Conservation (phyloP, 202 grass and related monocot species). For the Saccharum hybrid region DNA sequence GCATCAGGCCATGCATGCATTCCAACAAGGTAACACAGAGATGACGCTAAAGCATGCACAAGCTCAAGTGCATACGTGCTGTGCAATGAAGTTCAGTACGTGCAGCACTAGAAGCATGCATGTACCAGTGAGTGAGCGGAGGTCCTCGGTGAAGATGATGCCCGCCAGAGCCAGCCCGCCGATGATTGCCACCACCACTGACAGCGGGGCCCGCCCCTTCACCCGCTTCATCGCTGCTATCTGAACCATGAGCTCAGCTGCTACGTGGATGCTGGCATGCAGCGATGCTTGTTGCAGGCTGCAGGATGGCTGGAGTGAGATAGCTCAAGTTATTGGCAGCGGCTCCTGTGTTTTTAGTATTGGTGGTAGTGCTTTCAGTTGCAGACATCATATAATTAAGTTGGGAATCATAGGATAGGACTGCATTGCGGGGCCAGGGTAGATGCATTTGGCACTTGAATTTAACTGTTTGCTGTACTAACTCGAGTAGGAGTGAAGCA, state of each 20-base stretch:
- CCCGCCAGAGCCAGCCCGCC: constrained; percentile 59
- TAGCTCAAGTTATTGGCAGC: not conserved
- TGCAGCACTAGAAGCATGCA: not conserved
- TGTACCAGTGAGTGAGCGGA: constrained; percentile 62
- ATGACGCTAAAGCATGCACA: not conserved
- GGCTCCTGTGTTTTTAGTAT: not conserved
- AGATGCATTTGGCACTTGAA: constrained; percentile 14
- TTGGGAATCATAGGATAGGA: not conserved
- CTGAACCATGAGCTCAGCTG: constrained; percentile 25
- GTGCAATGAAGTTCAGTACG: not conserved
- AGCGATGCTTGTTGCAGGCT: not conserved
- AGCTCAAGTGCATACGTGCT: not conserved
- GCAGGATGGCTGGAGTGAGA: not conserved
- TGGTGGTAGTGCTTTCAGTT: not conserved
- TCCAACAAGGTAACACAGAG: not conserved
- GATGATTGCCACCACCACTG: constrained; percentile 67
- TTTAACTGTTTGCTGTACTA: constrained; percentile 31
- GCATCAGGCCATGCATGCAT: too few relatives aligned
- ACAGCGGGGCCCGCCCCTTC: constrained; percentile 55
- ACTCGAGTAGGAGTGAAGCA: constrained; percentile 64
- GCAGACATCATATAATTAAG: constrained; percentile 7
- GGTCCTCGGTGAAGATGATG: constrained; percentile 76
- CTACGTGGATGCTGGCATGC: not conserved
- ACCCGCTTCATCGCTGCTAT: constrained; percentile 50
- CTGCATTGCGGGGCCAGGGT: not conserved